phyloP scores from a whole-genome alignment of 257 asterid genomes.

The Nicotiana paniculata region DNA sequence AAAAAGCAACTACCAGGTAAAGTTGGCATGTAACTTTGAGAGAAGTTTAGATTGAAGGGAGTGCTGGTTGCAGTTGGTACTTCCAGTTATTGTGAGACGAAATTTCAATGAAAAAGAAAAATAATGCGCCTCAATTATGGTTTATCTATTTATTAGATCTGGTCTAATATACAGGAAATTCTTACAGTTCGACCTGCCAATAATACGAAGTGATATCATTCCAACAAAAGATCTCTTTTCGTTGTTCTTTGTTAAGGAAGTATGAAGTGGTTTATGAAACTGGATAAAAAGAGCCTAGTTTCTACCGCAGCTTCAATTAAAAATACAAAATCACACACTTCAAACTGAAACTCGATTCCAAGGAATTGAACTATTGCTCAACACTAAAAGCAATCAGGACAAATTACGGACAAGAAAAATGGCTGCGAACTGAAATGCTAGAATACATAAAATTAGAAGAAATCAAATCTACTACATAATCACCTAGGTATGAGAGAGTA shows the following conservation, averaged over 20 bases:
- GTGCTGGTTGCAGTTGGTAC: not conserved
- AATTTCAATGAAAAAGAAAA: not conserved
- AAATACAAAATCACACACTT: not conserved
- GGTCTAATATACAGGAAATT: not conserved
- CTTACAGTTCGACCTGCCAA: not conserved
- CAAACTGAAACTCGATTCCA: not conserved
- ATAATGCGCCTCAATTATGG: not conserved
- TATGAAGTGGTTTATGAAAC: not conserved
- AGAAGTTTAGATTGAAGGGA: not conserved
- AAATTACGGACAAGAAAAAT: not conserved
- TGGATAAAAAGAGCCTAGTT: no score
- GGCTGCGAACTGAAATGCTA: not conserved
- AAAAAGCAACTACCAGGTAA: not conserved
- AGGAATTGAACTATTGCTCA: not conserved
- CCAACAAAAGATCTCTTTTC: not conserved
- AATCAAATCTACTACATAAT: not conserved
- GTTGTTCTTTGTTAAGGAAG: not conserved
- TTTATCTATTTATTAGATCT: not conserved
- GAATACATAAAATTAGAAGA: not conserved
- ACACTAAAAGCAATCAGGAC: not conserved
- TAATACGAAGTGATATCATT: not conserved
- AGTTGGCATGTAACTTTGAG: not conserved
- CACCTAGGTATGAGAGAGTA: not conserved
- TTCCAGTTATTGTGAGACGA: not conserved
- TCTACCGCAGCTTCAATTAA: not conserved